Evolutionary conservation across 768 basidiomycete genomes (phyloP).

Genomic region (Hypsizygus marmoreus): DNA sequence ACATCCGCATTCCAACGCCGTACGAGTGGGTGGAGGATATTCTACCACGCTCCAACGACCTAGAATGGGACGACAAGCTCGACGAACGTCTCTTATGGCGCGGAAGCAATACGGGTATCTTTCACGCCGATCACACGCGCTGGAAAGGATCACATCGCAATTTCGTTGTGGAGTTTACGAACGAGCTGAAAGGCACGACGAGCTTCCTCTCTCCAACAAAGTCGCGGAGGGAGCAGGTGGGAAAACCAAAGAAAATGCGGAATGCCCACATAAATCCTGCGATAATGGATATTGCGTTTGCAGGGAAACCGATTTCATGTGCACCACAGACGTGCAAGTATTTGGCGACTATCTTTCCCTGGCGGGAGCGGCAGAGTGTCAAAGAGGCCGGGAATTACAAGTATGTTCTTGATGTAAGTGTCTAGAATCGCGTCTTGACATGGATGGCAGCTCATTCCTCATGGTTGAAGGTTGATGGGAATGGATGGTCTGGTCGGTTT

Average conservation of each 20-base stretch:
- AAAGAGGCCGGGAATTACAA: conserved; percentile 58
- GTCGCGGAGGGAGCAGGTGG: conserved; percentile 31
- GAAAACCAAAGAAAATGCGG: conserved; percentile 30
- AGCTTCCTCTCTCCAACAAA: conserved; percentile 37
- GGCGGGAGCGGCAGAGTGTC: conserved; percentile 43
- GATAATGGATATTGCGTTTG: conserved; percentile 63
- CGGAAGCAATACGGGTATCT: conserved; percentile 72
- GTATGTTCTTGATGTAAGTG: conserved; percentile 58
- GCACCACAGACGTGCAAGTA: conserved; percentile 41
- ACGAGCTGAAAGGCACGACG: conserved; percentile 40
- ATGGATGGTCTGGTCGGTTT: conserved; percentile 74
- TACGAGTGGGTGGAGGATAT: conserved; percentile 51
- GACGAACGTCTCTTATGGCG: conserved; percentile 72
- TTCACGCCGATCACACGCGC: conserved; percentile 33
- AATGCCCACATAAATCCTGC: conserved; percentile 50
- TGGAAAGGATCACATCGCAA: conserved; percentile 57
- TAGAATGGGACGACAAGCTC: conserved; percentile 63
- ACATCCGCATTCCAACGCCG: conserved; percentile 52
- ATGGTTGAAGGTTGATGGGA: conserved; percentile 51
- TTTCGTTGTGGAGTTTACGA: conserved; percentile 45
- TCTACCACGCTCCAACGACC: conserved; percentile 47
- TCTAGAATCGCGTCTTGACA: conserved; percentile 1
- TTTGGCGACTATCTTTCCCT: conserved; percentile 51
- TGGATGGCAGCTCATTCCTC: background rate
- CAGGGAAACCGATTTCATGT: conserved; percentile 46